Conservation (phyloP, 2,329 filamentous ascomycete species). For the Ampelomyces quisqualis region DNA sequence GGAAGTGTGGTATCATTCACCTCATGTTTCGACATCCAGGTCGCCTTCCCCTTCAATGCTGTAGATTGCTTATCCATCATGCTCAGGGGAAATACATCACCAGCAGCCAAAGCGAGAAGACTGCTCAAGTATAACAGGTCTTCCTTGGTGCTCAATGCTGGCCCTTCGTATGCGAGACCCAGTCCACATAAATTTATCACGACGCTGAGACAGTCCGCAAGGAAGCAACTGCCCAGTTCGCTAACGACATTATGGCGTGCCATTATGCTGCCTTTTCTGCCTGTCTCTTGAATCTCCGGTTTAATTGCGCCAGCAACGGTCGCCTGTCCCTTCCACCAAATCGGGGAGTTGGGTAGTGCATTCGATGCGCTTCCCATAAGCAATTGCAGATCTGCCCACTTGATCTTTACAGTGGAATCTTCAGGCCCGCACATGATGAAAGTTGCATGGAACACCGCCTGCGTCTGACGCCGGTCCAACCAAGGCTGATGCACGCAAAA, state of each 20-base stretch:
- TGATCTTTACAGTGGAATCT: slow-evolving; percentile 11
- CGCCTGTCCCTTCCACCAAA: slow-evolving; percentile 1
- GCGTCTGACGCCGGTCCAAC: slow-evolving; percentile 9
- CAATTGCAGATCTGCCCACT: slow-evolving; percentile 11
- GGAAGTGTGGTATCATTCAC: slow-evolving; percentile 5
- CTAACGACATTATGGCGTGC: slow-evolving; percentile 10
- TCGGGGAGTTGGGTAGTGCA: no score
- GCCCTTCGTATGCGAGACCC: slow-evolving; percentile 15
- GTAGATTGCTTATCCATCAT: slow-evolving; percentile 5
- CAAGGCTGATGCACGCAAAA: slow-evolving; percentile 18
- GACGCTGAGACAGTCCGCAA: slow-evolving; percentile 16
- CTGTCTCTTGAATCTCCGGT: background rate
- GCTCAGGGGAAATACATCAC: slow-evolving; percentile 14
- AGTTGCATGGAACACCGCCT: slow-evolving; percentile 13
- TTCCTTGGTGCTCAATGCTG: slow-evolving; percentile 2
- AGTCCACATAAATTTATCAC: slow-evolving; percentile 17
- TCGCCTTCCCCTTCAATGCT: slow-evolving; percentile 2
- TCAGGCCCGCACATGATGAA: slow-evolving; percentile 17
- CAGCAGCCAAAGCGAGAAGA: slow-evolving; percentile 14
- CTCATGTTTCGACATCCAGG: slow-evolving; percentile 10
- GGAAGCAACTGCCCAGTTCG: slow-evolving; percentile 10
- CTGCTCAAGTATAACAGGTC: slow-evolving; percentile 9
- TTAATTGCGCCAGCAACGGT: no score
- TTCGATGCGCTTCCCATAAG: slow-evolving; percentile 6
- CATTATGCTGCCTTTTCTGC: slow-evolving; percentile 15